Base-by-base conservation (phyloP, 2,329 filamentous ascomycete species). In the Zymoseptoria ardabiliae region DNA sequence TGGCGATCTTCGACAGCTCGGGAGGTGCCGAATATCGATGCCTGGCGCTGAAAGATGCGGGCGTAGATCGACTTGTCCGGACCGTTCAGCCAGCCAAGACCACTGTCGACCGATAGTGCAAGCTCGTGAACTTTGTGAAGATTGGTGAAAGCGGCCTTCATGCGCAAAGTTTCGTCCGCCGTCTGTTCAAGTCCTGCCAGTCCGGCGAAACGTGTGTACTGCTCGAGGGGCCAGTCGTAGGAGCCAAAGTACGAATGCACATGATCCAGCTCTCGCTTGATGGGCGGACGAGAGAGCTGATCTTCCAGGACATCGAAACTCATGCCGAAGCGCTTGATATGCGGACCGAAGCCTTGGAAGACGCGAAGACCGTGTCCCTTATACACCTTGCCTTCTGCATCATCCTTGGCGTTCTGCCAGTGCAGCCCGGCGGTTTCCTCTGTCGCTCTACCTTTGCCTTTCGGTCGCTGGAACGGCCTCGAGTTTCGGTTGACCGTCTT, bases 61-160 rank as follows among this genome's bases (percentile, higher is more conserved):
- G 79, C 79, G 20, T 76, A 72, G 48, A 79, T 73, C 0, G 79
- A 81, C 19, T 78, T 73, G 69, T 88, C 85, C 1, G 85, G 83
- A 0, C 86, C 85, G 53, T 76, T 75, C 10, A 90, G 77, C 78
- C 85, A 89, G 10, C 87, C 87, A 45, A 89, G 76, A 9, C 87
- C 86, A 58, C 81, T 85, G 67, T 88, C 84, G 49, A 88, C 79
- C 19, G 84, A 88, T 3, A 90, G 72, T 0, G 83, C 87, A n/a
- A 90, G 77, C 61, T 88, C 85, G 41, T 76, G 78, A 2, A 86
- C 81, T 8, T 78, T 77, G 1, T 69, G 73, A 1, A 89, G 76
- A 56, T 79, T 81, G 10, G 76, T 76, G 58, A 90, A 79, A 2
- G 86, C 85, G 35, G 78, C 76, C 61, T 79, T 83, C 82, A 88